A percentile compares a stretch with the other conserved stretches of the same genome.
These are phyloP conservation scores for Bruguiera hainesii DNA, from an alignment of 441 rosid species.

Conservation along the genomic window DNA sequence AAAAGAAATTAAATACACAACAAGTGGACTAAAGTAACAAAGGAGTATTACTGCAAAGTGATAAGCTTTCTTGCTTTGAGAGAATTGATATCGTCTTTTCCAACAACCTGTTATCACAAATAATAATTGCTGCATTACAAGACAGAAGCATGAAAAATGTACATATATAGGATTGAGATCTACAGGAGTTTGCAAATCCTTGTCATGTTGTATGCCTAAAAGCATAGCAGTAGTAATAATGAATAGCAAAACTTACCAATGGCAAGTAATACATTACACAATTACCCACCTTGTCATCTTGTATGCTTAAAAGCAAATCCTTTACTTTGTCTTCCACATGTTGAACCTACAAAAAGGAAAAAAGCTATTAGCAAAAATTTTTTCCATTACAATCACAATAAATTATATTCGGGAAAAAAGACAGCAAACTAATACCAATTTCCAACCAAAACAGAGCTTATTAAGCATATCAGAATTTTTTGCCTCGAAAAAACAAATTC, in stretches of 20 bases:
- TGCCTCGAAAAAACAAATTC: neutral
- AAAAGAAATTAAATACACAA: neutral
- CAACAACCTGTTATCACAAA: slow-evolving; percentile 40
- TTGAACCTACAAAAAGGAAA: slow-evolving; percentile 50
- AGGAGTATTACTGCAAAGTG: slow-evolving; percentile 45
- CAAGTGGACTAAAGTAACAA: neutral
- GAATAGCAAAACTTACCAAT: too few species aligned
- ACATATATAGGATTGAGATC: neutral
- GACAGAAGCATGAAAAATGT: neutral
- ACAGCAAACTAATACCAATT: too few species aligned
- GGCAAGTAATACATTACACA: neutral
- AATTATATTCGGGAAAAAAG: too few species aligned
- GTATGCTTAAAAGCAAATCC: slow-evolving; percentile 50
- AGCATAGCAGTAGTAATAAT: too few species aligned
- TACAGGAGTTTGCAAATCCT: too few species aligned
- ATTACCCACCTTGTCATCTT: slow-evolving; percentile 53
- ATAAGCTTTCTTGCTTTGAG: slow-evolving; percentile 78
- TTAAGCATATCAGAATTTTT: neutral
- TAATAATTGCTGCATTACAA: neutral
- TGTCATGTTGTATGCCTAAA: too few species aligned
- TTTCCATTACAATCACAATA: neutral
- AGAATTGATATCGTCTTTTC: slow-evolving; percentile 39
- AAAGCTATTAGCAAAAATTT: neutral
- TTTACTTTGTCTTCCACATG: slow-evolving; percentile 77
- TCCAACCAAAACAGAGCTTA: neutral